Evolutionary conservation across 2,329 filamentous ascomycete species (phyloP), one percentile per base, ranked within the genome.

Genomic region (Fusarium subtropicale): DNA sequence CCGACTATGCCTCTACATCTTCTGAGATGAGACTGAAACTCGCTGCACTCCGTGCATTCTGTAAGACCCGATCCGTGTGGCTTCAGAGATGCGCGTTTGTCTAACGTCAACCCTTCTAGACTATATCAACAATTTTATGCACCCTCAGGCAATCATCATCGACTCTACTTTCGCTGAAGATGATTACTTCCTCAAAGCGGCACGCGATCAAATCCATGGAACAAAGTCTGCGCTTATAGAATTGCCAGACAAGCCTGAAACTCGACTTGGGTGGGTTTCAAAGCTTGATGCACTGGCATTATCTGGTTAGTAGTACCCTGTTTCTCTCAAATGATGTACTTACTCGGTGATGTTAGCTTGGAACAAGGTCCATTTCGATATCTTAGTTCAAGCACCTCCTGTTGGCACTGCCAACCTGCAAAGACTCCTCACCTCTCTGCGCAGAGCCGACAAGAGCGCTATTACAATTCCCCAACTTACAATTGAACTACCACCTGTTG

Each of bases 341-440:
- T 52, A 77, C 65, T 62, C 46, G 74, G 56, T 26, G 7, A 48
- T 28, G 42, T 48, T 26, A 90, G 91, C 87, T 34, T 97, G 94
- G 94, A 90, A 95, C 76, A 87, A 88, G 47, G 84, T 92, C 7
- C 88, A 85, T 38, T 85, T 98, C 65, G 93, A 98, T 69, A 92
- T 99, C 55, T 79, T 97, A 15, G 87, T 98, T 11, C 92, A 97
- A 62, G 93, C 92, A 2, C 86, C 89, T 9, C 81, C 88, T 5
- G 85, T 85, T 11, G 90, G 91, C 22, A 90, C 92, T 4, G 94
- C 92, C 13, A 91, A 90, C 52, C 78, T 97, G 31, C 87, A 93
- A 52, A 86, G 93, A 57, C 84, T 97, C 33, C 85, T 99, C 6
- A 86, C 87, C 63, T 97, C 94, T 7, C 84, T 99, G 28, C 84